Evolutionary conservation across 1,284 basidiomycete genomes (phyloP), one percentile per base, ranked within the genome.

Genomic region (Rhodotorula sp.): DNA sequence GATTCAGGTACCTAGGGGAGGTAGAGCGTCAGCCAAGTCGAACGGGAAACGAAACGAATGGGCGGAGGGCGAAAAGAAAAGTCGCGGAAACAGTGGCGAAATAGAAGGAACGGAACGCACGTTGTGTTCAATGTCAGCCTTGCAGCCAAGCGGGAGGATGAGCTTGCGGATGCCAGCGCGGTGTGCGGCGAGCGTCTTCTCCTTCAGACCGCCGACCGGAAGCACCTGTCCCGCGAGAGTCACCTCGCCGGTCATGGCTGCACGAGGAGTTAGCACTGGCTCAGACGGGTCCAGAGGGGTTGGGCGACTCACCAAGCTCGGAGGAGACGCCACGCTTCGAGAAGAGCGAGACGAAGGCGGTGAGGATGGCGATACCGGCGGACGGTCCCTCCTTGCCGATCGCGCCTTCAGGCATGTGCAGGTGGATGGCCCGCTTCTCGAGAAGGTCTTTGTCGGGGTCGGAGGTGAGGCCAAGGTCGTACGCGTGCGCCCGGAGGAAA

Each of bases 381-480:
- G 91, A 93, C 0, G 95, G 95, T 0, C 95, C 95, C 78, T 99
- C 95, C 83, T 99, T 99, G 59, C 95, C 95, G 71, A 99, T 92
- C 68, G 91, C 91, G 9, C 95, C 95, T 80, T 96, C 94, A 0
- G 94, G 93, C 93, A 94, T 95, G 80, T 96, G 94, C 54, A 96
- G 85, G 79, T 96, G 93, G 24, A 96, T 85, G 77, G 95, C 92
- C 52, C 87, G 85, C 77, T 94, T 89, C 58, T 88, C 88, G 50
- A 81, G 76, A 71, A 98, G 82, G 79, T 87, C 73, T 90, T 88
- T 7, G 86, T 86, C 16, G 85, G 82, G 2, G 84, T 85, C 74
- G 85, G 82, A 37, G 8, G 91, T 92, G 76, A 98, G 90, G 9
- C 94, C 94, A 10, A 98, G 85, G 57, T 90, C 88, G 79, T 86